Conservation (phyloP, 108 stramenopile species). For the Cyclotella distinguenda region DNA sequence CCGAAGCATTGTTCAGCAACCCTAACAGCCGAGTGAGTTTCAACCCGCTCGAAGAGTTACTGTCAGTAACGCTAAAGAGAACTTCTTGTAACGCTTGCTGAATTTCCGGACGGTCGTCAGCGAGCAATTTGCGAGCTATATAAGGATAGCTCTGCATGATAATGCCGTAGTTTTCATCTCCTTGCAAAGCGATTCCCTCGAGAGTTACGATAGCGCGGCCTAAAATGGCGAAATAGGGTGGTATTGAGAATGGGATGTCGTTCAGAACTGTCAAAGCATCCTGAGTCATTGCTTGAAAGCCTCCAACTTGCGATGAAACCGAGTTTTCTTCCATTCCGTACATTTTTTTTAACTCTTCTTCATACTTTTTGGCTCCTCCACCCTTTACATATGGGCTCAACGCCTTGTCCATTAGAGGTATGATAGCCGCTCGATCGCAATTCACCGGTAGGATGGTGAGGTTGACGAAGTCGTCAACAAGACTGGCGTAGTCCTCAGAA, state of each 20-base stretch:
- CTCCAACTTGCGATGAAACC: slow-evolving; percentile 69
- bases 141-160: slow-evolving; percentile 90
- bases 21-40: slow-evolving; percentile 76
- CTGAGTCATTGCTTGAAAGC: slow-evolving; percentile 72
- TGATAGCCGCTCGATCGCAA: slow-evolving; percentile 73
- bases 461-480: slow-evolving; percentile 87
- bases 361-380: slow-evolving; percentile 89
- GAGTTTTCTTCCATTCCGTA: slow-evolving; percentile 84
- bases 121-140: slow-evolving; percentile 83
- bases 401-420: slow-evolving; percentile 92
- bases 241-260: slow-evolving; percentile 88
- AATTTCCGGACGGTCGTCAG: slow-evolving; percentile 75
- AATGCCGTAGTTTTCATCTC: slow-evolving; percentile 83
- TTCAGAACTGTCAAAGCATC: slow-evolving; percentile 89
- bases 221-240: slow-evolving; percentile 67
- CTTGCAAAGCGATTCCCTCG: slow-evolving; percentile 87
- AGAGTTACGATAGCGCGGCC: slow-evolving; percentile 87
- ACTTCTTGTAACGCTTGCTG: slow-evolving; percentile 85
- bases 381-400: slow-evolving; percentile 89
- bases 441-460: slow-evolving; percentile 82
- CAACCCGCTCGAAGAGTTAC: slow-evolving; percentile 48
- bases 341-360: slow-evolving; percentile 71
- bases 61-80: slow-evolving; percentile 62
- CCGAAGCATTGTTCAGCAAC: slow-evolving; percentile 83
- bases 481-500: slow-evolving; percentile 75